A percentile compares a stretch with the other conserved stretches of the same genome.
phyloP scores from a whole-genome alignment of 2,329 filamentous ascomycete genomes.

The Magnaporthales sp. region DNA sequence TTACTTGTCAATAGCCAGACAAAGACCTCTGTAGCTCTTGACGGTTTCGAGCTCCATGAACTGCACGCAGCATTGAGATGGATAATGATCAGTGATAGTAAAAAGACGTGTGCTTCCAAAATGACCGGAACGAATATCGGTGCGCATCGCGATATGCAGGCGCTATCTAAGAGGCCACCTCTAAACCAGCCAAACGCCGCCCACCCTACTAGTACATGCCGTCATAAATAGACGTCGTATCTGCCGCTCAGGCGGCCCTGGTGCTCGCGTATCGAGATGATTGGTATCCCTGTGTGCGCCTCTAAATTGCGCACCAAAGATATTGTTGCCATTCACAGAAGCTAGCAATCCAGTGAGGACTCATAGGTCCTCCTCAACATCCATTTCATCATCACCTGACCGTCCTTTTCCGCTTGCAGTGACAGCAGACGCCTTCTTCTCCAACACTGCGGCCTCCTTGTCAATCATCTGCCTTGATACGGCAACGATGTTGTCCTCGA shows the following conservation, averaged over 20 bases:
- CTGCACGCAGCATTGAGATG: background rate
- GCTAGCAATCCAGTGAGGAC: background rate
- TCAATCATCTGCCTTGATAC: slow-evolving; percentile 99
- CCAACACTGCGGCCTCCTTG: slow-evolving; percentile 91
- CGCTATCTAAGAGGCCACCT: slow-evolving; percentile 1
- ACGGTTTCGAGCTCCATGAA: background rate
- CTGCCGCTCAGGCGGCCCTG: background rate
- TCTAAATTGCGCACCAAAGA: background rate
- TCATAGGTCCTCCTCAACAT: slow-evolving; percentile 51
- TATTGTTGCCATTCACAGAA: background rate
- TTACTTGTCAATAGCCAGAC: background rate
- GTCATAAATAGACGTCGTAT: background rate
- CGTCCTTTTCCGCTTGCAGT: slow-evolving; percentile 39
- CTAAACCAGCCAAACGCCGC: slow-evolving; percentile 13
- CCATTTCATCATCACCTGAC: slow-evolving; percentile 46
- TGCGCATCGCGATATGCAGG: background rate
- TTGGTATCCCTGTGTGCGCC: background rate
- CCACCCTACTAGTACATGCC: slow-evolving; percentile 16
- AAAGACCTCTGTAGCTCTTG: background rate
- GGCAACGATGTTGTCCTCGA: slow-evolving; percentile 98
- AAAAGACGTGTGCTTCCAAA: background rate
- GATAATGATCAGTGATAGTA: background rate
- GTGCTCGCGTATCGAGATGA: background rate
- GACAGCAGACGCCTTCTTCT: slow-evolving; percentile 45
- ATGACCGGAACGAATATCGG: background rate